These are phyloP conservation scores for Aspergillus floridensis DNA, from an alignment of 2,329 filamentous ascomycete species.

Conservation along the genomic window DNA sequence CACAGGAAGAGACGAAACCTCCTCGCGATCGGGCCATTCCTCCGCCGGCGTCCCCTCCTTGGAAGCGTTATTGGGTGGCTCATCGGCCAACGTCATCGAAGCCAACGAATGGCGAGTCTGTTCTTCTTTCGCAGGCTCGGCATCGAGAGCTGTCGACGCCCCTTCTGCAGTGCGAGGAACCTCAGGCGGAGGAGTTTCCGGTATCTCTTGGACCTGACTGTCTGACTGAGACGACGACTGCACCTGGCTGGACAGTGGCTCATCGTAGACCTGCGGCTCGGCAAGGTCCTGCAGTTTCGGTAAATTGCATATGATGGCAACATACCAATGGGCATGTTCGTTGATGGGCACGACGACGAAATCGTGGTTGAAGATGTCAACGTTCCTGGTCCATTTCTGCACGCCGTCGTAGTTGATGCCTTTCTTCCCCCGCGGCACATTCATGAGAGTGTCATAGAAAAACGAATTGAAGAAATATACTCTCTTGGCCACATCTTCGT, in stretches of 20 bases:
- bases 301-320: constrained; percentile 92
- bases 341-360: constrained; percentile 93
- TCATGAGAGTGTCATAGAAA: constrained; percentile 78
- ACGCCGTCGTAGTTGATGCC: constrained; percentile 81
- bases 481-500: constrained; percentile 57
- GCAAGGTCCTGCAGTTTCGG: constrained; percentile 53
- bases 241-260: constrained; percentile 7
- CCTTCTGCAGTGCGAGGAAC: background rate
- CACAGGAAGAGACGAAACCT: constrained; percentile 20
- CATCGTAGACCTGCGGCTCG: constrained; percentile 6
- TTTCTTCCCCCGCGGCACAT: constrained; percentile 50
- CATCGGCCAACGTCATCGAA: constrained; percentile 31
- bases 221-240: constrained; percentile 13
- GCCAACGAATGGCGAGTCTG: constrained; percentile 24
- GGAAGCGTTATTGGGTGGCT: background rate
- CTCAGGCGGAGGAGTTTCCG: constrained; percentile 26
- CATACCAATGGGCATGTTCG: constrained; percentile 84
- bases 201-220: constrained; percentile 26
- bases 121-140: constrained; percentile 23
- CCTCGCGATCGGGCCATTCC: constrained; percentile 33
- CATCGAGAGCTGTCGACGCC: background rate
- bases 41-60: constrained; percentile 11
- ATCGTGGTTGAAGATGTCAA: constrained; percentile 81
- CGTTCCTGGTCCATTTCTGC: constrained; percentile 78
- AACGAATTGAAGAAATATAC: constrained; percentile 92